Conservation (phyloP, 1,139 yeast species). For the Yamadazyma friedrichii region DNA sequence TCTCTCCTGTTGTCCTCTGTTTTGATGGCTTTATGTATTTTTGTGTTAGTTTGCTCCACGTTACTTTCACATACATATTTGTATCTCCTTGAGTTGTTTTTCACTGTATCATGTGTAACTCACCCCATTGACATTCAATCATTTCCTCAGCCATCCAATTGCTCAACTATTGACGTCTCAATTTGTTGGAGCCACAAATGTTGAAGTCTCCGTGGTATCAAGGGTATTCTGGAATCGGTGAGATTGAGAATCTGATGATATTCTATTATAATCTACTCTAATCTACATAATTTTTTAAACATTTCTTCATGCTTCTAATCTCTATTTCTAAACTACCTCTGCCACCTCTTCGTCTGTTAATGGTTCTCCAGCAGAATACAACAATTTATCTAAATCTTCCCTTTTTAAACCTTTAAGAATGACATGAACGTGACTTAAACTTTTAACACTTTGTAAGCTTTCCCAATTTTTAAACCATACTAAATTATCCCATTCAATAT, state of each 20-base stretch:
- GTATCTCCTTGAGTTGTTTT: neutral
- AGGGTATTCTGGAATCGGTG: no score
- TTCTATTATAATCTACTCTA: constrained; percentile 1
- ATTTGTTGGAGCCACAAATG: no score
- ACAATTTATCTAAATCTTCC: constrained; percentile 19
- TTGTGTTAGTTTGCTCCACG: no score
- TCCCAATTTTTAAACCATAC: constrained; percentile 67
- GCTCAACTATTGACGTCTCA: no score
- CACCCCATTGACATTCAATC: no score
- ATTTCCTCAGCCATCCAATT: no score
- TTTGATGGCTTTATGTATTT: no score
- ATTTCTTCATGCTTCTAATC: neutral
- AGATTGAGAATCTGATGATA: neutral
- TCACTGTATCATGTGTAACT: no score
- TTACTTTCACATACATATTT: no score
- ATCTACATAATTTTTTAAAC: neutral
- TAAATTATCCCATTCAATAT: constrained; percentile 36
- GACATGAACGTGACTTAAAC: constrained; percentile 60
- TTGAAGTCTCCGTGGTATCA: no score
- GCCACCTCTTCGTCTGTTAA: constrained; percentile 12
- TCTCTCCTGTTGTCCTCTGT: neutral
- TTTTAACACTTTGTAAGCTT: constrained; percentile 55
- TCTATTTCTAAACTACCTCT: constrained; percentile 1
- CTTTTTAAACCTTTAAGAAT: constrained; percentile 37
- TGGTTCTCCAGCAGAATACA: constrained; percentile 21